A percentile compares a stretch with the other conserved stretches of the same genome.
phyloP scores from a whole-genome alignment of 305 asterid genomes.

The Fraxinus velutina region DNA sequence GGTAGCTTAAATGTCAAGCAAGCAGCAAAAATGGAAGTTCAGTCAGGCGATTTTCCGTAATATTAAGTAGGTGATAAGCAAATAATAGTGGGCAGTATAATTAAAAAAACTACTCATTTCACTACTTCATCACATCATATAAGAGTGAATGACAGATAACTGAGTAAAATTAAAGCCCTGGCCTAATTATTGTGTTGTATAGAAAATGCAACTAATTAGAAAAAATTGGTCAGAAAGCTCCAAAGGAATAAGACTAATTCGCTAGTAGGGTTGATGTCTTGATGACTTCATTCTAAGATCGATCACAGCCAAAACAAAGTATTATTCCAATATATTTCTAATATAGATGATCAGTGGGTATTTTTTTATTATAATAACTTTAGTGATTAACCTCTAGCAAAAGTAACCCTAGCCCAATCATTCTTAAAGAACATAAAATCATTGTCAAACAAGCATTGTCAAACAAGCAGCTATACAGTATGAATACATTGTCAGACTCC shows the following conservation, averaged over 20 bases:
- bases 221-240: neutral
- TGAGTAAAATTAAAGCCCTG: neutral
- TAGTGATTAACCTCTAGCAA: neutral
- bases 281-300: neutral
- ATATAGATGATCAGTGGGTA: neutral
- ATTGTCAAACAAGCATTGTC: constrained; percentile 16
- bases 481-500: constrained; percentile 10
- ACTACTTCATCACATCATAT: neutral
- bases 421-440: constrained; percentile 7
- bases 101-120: neutral
- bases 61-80: neutral
- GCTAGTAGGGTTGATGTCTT: neutral
- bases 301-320: neutral
- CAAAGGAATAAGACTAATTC: neutral
- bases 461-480: constrained; percentile 13
- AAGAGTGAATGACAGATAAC: neutral
- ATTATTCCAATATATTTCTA: neutral
- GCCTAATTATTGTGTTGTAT: neutral
- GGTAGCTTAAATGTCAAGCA: neutral
- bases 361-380: neutral
- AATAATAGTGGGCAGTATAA: neutral
- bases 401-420: constrained; percentile 3
- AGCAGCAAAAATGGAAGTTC: neutral
- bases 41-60: neutral
- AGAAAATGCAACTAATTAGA: neutral